Percentiles rank a stretch among this genome's conserved stretches.
phyloP scores from a whole-genome alignment of 73 alveolate genomes.

The Blepharisma stoltei region DNA sequence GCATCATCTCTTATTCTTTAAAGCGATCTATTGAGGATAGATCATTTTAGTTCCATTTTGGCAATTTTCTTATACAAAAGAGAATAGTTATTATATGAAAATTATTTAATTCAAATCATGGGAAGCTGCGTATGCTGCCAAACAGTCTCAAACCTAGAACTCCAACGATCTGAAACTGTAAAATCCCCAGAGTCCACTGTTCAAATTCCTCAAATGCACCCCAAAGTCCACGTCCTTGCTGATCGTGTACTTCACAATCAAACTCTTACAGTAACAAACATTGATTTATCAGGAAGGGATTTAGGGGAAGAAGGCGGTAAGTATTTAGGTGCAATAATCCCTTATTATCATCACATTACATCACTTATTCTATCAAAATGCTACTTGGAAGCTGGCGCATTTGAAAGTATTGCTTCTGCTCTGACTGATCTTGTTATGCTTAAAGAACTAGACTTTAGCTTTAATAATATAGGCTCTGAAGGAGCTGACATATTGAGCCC shows the following conservation, averaged over 20 bases:
- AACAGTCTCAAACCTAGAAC: too few species aligned
- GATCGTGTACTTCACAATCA: neutral
- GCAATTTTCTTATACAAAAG: too few species aligned
- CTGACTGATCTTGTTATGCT: neutral
- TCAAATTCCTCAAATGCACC: neutral
- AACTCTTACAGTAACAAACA: neutral
- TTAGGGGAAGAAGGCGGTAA: slow-evolving; percentile 6
- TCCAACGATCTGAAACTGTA: too few species aligned
- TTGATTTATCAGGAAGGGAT: neutral
- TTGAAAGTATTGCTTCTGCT: neutral
- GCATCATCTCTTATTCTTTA: too few species aligned
- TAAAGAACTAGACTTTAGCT: neutral
- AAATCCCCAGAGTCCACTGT: too few species aligned
- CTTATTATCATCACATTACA: neutral
- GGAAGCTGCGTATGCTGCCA: too few species aligned
- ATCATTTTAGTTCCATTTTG: too few species aligned
- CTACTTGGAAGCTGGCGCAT: neutral
- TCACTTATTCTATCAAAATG: neutral
- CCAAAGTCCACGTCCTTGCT: neutral
- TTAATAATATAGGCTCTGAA: neutral
- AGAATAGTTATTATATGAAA: too few species aligned
- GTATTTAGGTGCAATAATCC: neutral
- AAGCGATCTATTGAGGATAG: too few species aligned
- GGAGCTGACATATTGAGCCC: slow-evolving; percentile 17
- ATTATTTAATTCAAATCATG: too few species aligned